Conservation (phyloP, 495 filamentous ascomycete genomes). For the Pyronema domesticum region DNA sequence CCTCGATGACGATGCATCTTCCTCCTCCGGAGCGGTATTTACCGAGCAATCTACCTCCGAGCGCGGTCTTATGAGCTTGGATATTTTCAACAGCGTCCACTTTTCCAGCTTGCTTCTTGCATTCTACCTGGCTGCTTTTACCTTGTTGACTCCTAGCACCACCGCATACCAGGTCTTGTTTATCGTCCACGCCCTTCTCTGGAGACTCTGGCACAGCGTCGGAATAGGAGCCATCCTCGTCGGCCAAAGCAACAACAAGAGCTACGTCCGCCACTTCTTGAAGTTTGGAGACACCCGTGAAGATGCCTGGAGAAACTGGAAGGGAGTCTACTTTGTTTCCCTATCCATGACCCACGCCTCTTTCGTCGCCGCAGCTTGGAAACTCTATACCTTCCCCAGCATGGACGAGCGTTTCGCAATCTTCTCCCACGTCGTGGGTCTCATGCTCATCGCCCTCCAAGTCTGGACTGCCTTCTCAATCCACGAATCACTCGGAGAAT, state of each 20-base stretch:
- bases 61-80: slow-evolving; percentile 46
- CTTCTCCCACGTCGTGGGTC: slow-evolving; percentile 70
- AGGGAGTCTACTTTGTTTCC: slow-evolving; percentile 83
- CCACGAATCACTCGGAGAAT: slow-evolving; percentile 90
- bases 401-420: slow-evolving; percentile 65
- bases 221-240: slow-evolving; percentile 74
- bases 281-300: slow-evolving; percentile 80
- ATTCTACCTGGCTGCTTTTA: slow-evolving; percentile 52
- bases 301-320: slow-evolving; percentile 97
- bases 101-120: slow-evolving; percentile 57
- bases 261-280: slow-evolving; percentile 91
- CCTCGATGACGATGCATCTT: slow-evolving; percentile 1
- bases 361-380: slow-evolving; percentile 85
- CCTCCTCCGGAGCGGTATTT: slow-evolving; percentile 5
- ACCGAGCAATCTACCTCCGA: slow-evolving; percentile 15
- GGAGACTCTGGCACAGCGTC: slow-evolving; percentile 84
- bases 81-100: slow-evolving; percentile 72
- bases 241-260: slow-evolving; percentile 70
- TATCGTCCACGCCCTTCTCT: slow-evolving; percentile 56
- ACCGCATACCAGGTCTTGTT: slow-evolving; percentile 56
- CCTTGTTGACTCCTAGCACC: slow-evolving; percentile 61
- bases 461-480: slow-evolving; percentile 87
- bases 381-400: slow-evolving; percentile 79
- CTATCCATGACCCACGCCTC: slow-evolving; percentile 74
- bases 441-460: slow-evolving; percentile 66